These are phyloP conservation scores for Cystobasidium sp. DNA, from an alignment of 1,284 basidiomycete species.

Conservation along the genomic window DNA sequence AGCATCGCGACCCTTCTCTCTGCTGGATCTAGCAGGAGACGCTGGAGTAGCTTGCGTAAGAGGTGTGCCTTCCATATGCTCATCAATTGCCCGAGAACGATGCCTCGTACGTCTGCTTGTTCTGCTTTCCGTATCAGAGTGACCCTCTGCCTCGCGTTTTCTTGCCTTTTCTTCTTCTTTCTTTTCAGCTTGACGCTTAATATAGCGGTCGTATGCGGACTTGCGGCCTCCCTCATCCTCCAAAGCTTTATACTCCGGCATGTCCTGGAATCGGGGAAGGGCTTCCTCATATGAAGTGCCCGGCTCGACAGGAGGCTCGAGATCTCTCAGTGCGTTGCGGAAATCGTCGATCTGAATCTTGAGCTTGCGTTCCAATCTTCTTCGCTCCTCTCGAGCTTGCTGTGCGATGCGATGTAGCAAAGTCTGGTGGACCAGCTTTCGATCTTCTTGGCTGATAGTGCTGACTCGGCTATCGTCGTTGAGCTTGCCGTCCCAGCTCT, in stretches of 20 bases:
- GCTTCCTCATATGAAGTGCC: constrained; percentile 76
- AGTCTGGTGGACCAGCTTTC: constrained; percentile 68
- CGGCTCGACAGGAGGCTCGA: constrained; percentile 76
- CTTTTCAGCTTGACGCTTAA: constrained; percentile 78
- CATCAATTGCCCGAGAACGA: neutral
- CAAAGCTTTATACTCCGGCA: constrained; percentile 80
- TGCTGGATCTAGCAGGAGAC: constrained; percentile 6
- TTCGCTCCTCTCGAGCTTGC: constrained; percentile 72
- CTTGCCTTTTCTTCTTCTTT: constrained; percentile 44
- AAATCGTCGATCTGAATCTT: constrained; percentile 92
- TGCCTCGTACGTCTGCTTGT: constrained; percentile 42
- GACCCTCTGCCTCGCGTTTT: constrained; percentile 21
- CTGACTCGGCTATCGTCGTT: constrained; percentile 28
- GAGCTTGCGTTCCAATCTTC: constrained; percentile 77
- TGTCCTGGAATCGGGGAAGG: constrained; percentile 72
- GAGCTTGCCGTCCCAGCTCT: constrained; percentile 62
- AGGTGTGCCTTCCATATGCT: constrained; percentile 28
- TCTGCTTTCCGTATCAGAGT: constrained; percentile 38
- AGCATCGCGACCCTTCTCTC: constrained; percentile 9
- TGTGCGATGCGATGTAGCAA: constrained; percentile 70
- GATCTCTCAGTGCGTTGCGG: constrained; percentile 90
- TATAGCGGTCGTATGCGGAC: constrained; percentile 79
- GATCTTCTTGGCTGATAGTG: constrained; percentile 46
- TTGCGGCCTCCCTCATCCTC: constrained; percentile 77
- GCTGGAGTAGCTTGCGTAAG: constrained; percentile 17